Conservation (phyloP, 441 rosid genomes). For the Pelargonium myrrhifolium region DNA sequence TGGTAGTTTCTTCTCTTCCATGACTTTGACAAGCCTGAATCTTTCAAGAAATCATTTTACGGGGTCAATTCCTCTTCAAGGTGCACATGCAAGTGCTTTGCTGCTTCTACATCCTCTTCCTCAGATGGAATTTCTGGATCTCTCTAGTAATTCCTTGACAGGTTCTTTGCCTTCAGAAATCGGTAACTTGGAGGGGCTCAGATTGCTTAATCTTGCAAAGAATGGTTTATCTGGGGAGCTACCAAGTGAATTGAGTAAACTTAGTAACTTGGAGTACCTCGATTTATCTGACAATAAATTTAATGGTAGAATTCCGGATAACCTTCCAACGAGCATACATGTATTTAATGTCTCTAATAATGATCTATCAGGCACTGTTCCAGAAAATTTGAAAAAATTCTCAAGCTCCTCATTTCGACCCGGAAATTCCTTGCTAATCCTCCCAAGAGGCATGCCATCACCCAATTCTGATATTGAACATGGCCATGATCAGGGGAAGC, state of each 20-base stretch:
- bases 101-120: conserved; percentile 39
- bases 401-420: conserved; percentile 54
- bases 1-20: conserved; percentile 47
- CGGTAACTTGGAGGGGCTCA: conserved; percentile 54
- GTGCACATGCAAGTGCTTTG: conserved; percentile 50
- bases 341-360: conserved; percentile 72
- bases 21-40: conserved; percentile 49
- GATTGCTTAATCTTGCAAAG: conserved; percentile 55
- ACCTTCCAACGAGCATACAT: conserved; percentile 47
- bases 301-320: conserved; percentile 56
- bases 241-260: conserved; percentile 69
- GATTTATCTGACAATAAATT: conserved; percentile 77
- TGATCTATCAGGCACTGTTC: conserved; percentile 62
- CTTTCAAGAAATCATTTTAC: conserved; percentile 65
- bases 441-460: conserved; percentile 26
- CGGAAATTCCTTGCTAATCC: conserved; percentile 45
- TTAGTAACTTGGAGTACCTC: conserved; percentile 54
- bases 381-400: conserved; percentile 46
- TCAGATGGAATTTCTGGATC: conserved; percentile 76
- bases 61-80: conserved; percentile 62
- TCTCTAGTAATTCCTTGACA: conserved; percentile 60
- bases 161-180: conserved; percentile 60
- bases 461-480: conserved; percentile 22
- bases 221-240: conserved; percentile 59
- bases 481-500: conserved; percentile 14